Base-by-base conservation (phyloP, 2,329 filamentous ascomycete species). In the Pseudogymnoascus sp. region DNA sequence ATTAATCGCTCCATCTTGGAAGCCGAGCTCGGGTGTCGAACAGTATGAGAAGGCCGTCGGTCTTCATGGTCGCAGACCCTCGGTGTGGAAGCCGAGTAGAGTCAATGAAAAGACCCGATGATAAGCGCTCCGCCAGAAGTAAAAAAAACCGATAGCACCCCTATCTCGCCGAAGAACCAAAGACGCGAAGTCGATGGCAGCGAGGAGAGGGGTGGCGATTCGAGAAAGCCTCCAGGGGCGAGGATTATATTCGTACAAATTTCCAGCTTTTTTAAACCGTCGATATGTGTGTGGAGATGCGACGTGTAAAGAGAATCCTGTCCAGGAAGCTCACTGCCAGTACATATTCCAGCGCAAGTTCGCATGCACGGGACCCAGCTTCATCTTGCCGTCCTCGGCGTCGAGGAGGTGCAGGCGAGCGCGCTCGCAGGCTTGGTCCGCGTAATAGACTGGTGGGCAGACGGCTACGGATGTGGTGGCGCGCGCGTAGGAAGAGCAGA, bases 401-500 rank as follows among this genome's bases (percentile, higher is more conserved):
- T 37, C 40, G 10, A 10, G 9, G 2, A 39, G 12, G 8, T 99
- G 94, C 2, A 86, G 79, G 60, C 86, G 86, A n/a, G 90, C 91
- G 59, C 94, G 89, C 62, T 86, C 85, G 5, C 91, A 88, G 33
- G 92, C 92, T 65, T 99, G 76, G 74, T 99, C 94, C 0, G 95
- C 92, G 68, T 99, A 99, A 80, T 99, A 99, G 0, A 97, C 88
- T 0, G 94, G 92, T 0, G 94, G 94, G 67, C 86, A 67, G 69
- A 62, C 35, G 83, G 92, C 97, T 0, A 99, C 92, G 0, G 94
- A 91, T 0, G 93, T 97, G 0, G 92, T 97, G 0, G 92, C 94
- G 13, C 94, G 86, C 60, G 88, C 87, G 71, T 96, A 99, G 62
- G 96, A 91, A 74, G 96, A 99, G 52, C 88, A 96, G 65, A 97